Base-by-base conservation (phyloP, 192 early-diverging fungal species). In the Geranomyces michiganensis region DNA sequence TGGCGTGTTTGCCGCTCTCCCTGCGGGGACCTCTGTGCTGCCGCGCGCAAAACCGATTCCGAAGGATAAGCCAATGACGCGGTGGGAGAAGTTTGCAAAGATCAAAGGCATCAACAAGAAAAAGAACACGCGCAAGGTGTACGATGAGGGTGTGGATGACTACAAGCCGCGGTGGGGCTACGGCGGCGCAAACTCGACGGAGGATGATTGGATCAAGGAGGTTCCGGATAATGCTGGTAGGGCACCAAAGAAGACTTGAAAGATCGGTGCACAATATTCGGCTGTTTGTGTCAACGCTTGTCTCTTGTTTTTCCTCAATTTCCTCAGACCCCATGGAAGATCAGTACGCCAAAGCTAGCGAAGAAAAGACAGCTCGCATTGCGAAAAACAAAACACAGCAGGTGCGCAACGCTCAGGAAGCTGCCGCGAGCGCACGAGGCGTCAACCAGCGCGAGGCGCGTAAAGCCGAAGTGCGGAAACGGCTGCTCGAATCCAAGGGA, bases 21-120 rank as follows among this genome's bases (percentile, higher is more conserved):
- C 95, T 17, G 79, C 75, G 8, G 82, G 84, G 6, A 83, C 74
- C 22, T 88, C 88, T 0, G 71, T 79, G 14, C 67, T 97, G 24
- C 95, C 96, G 17, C 89, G 96, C 70, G 95, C 96, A 60, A 96
- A 97, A 78, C 92, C 93, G 30, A 70, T 96, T 22, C 97, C 97
- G 41, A 93, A 94, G 80, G 88, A 87, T 33, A 94, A 94, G 76
- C 85, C 91, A 14, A 76, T 87, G 81, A 99, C 97, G 13, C 90
- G 95, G 69, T 99, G 97, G 97, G 96, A 99, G 80, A 93, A 92
- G 86, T 99, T 99, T 81, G 97, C 97, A 59, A 91, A 93, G 75
- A 81, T 83, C 77, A 99, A 99, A 82, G 95, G 95, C 17, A 98
- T 99, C 78, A 85, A 90, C 77, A 83, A 86, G 69, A 60, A 89